Evolutionary conservation across 225 moss, liverwort and hornwort species (phyloP).

Genomic region (Physcomitrium patens): DNA sequence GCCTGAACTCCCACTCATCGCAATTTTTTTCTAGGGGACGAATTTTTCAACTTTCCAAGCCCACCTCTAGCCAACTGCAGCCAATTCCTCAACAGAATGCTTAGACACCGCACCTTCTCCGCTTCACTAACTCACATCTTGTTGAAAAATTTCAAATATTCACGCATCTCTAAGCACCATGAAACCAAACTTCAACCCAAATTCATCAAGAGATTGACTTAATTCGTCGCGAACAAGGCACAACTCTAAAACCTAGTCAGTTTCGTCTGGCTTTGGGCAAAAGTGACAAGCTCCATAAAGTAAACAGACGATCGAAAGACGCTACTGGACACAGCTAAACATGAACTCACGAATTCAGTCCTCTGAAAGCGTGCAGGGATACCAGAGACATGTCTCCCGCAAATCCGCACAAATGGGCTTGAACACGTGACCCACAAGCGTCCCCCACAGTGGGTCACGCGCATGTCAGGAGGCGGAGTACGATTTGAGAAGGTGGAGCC

Average conservation of each 20-base stretch:
- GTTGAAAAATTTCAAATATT: not conserved
- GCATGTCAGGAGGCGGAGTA: no score
- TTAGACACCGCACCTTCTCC: not conserved
- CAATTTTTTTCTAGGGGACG: conserved; percentile 12
- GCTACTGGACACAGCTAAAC: not conserved
- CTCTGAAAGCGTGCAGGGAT: no score
- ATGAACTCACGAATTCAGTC: not conserved
- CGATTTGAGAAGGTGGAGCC: no score
- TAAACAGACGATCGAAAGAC: not conserved
- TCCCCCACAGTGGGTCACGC: no score
- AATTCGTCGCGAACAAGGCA: not conserved
- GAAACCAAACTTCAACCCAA: not conserved
- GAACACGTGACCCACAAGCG: no score
- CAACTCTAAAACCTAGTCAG: conserved; percentile 15
- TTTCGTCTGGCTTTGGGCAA: conserved; percentile 18
- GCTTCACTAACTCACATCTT: not conserved
- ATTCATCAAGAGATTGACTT: not conserved
- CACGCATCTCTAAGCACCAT: not conserved
- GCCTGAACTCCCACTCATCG: conserved; percentile 44
- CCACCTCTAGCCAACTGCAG: not conserved
- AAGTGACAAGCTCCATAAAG: conserved; percentile 28
- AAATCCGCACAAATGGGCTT: no score
- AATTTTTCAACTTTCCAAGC: conserved; percentile 1
- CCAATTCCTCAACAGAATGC: not conserved
- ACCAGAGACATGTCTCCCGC: no score